A percentile compares a stretch with the other conserved stretches of the same genome.
Conservation (phyloP, 1,284 basidiomycete species). For the Cryptococcus jaspeensis region DNA sequence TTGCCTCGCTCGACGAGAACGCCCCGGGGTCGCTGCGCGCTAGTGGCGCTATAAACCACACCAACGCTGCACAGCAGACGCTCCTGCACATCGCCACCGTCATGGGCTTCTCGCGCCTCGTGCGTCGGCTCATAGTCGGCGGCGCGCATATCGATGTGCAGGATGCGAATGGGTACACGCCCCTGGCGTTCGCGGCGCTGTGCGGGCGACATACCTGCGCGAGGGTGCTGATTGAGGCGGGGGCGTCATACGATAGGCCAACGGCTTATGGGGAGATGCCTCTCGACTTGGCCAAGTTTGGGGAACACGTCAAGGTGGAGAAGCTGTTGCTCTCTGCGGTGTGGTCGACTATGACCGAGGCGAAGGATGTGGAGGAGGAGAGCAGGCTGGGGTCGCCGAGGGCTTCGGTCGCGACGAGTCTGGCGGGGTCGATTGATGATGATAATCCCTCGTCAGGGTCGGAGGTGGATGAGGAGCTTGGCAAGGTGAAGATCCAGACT, state of each 20-base stretch:
- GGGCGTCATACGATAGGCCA: conserved; percentile 74
- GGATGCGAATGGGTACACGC: conserved; percentile 87
- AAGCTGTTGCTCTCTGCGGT: conserved; percentile 48
- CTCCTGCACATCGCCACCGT: conserved; percentile 84
- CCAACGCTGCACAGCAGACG: conserved; percentile 67
- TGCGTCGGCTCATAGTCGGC: conserved; percentile 68
- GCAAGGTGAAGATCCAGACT: conserved; percentile 8
- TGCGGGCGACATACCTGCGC: conserved; percentile 66
- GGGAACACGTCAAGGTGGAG: conserved; percentile 56
- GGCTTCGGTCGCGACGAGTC: conserved; percentile 14
- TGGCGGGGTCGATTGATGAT: conserved; percentile 41
- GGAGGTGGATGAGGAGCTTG: conserved; percentile 25
- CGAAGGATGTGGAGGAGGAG: conserved; percentile 6
- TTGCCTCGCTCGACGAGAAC: conserved; percentile 51
- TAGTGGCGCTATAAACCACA: conserved; percentile 64
- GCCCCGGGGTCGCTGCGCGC: conserved; percentile 45
- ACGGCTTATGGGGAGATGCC: conserved; percentile 76
- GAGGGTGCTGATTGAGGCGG: conserved; percentile 67
- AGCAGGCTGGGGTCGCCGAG: conserved; percentile 7
- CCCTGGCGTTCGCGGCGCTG: conserved; percentile 82
- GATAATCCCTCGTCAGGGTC: conserved; percentile 49
- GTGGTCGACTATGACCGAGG: conserved; percentile 29
- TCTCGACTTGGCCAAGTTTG: conserved; percentile 68
- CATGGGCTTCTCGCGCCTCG: conserved; percentile 72
- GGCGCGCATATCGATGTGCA: conserved; percentile 77